Evolutionary conservation across 805 yeast genomes (phyloP), one percentile per base, ranked within the genome.

Genomic region (Pichia californica): DNA sequence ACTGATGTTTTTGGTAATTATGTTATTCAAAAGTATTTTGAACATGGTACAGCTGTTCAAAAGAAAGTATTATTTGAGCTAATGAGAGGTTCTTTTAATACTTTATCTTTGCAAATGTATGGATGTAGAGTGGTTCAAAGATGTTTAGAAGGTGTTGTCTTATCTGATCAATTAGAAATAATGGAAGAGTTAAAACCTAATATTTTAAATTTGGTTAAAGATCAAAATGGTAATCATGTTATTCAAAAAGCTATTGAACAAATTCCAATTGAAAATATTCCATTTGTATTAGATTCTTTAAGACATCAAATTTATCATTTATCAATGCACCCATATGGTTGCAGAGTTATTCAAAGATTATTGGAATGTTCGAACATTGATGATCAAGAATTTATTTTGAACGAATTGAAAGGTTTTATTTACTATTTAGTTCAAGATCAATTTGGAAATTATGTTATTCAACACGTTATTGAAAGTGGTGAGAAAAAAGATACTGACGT

Each of bases 1-100:
- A 88, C 94, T 15, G 99, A 93, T 68, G 99, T 93, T 8, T 93
- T 93, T 65, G 99, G 99, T 45, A 93, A 93, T 63, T 93, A 93
- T 59, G 97, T 93, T 23, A 86, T 93, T 44, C 99, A 93, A 64
- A 89, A 91, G 63, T 86, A 79, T 57, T 87, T 93, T 62, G 98
- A 93, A 65, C 73, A 68, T 55, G 96, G 97, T 27, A 69, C 81
- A 4, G 71, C 64, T 21, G 73, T 77, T 20, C 97, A 91, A 59
- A 79, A 75, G 55, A 71, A 76, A 27, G 71, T 81, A 11, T 68
- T 93, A 49, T 76, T 87, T 41, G 81, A 75, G 31, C 70, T 73
- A 42, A 83, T 88, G 88, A 70, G 71, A 44, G 88, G 89, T 7
- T 81, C 81, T 40, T 78, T 93, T 57, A 74, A 83, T 49, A 74